phyloP scores from a whole-genome alignment of 1,284 basidiomycete species.

The Ceratobasidium sp. region DNA sequence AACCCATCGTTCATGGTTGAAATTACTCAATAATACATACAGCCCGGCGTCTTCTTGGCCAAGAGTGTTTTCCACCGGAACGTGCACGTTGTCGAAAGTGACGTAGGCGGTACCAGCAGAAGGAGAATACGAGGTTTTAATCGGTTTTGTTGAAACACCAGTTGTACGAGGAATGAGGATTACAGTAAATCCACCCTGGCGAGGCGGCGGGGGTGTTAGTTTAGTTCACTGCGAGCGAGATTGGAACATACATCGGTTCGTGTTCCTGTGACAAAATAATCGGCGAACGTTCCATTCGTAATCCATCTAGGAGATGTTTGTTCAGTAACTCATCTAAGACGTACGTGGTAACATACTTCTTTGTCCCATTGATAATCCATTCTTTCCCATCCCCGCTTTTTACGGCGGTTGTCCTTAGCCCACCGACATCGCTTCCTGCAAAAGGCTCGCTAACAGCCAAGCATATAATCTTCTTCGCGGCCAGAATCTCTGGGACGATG shows the following conservation, averaged over 20 bases:
- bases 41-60: constrained; percentile 88
- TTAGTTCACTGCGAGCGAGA: background rate
- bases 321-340: background rate
- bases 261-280: constrained; percentile 77
- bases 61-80: constrained; percentile 88
- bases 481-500: constrained; percentile 84
- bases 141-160: constrained; percentile 86
- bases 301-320: constrained; percentile 83
- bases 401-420: constrained; percentile 83
- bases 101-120: constrained; percentile 83
- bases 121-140: constrained; percentile 87
- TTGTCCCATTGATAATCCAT: constrained; percentile 91
- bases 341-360: constrained; percentile 60
- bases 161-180: constrained; percentile 83
- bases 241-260: constrained; percentile 68
- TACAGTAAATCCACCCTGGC: constrained; percentile 85
- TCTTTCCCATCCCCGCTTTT: constrained; percentile 83
- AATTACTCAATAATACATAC: constrained; percentile 79
- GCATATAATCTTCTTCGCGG: constrained; percentile 82
- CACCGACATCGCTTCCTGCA: constrained; percentile 92
- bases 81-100: constrained; percentile 89
- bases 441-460: constrained; percentile 93
- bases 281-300: constrained; percentile 78
- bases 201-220: constrained; percentile 49
- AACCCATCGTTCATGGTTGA: constrained; percentile 84